Percentiles rank a stretch among this genome's conserved stretches.
Conservation (phyloP, 2,329 filamentous ascomycete species). For the Hymenoscyphus infarciens region DNA sequence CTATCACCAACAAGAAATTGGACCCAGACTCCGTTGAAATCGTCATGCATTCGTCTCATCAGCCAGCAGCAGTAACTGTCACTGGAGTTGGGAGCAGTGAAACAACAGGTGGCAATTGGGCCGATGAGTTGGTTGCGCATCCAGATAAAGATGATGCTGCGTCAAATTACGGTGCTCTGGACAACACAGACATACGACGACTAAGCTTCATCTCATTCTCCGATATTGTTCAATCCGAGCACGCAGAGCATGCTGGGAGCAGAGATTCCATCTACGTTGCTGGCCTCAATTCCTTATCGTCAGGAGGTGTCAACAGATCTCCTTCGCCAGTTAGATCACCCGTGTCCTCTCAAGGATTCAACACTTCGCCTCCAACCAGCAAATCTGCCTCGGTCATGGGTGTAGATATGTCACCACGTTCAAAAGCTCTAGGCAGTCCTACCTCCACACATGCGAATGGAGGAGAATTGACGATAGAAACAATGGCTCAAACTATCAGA, state of each 20-base stretch:
- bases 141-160: slow-evolving; percentile 57
- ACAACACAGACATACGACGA: slow-evolving; percentile 73
- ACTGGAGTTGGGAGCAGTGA: slow-evolving; percentile 45
- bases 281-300: slow-evolving; percentile 59
- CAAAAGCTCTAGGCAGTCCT: slow-evolving; percentile 59
- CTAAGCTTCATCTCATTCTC: slow-evolving; percentile 96
- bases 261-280: slow-evolving; percentile 68
- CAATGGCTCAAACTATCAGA: slow-evolving; percentile 84
- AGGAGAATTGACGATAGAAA: slow-evolving; percentile 83
- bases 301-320: slow-evolving; percentile 58
- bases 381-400: slow-evolving; percentile 72
- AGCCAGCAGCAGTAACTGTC: slow-evolving; percentile 69
- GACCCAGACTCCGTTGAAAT: slow-evolving; percentile 91
- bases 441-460: slow-evolving; percentile 51
- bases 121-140: slow-evolving; percentile 48
- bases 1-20: slow-evolving; percentile 82
- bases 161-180: slow-evolving; percentile 74
- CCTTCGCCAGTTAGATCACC: slow-evolving; percentile 79
- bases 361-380: slow-evolving; percentile 72
- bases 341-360: slow-evolving; percentile 65
- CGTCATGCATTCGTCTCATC: slow-evolving; percentile 79
- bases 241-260: slow-evolving; percentile 59
- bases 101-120: slow-evolving; percentile 32
- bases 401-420: slow-evolving; percentile 63
- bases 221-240: slow-evolving; percentile 86